A percentile compares a stretch with the other conserved stretches of the same genome.
phyloP scores from a whole-genome alignment of 164 flowering plant species.

The Vitis cinerea region DNA sequence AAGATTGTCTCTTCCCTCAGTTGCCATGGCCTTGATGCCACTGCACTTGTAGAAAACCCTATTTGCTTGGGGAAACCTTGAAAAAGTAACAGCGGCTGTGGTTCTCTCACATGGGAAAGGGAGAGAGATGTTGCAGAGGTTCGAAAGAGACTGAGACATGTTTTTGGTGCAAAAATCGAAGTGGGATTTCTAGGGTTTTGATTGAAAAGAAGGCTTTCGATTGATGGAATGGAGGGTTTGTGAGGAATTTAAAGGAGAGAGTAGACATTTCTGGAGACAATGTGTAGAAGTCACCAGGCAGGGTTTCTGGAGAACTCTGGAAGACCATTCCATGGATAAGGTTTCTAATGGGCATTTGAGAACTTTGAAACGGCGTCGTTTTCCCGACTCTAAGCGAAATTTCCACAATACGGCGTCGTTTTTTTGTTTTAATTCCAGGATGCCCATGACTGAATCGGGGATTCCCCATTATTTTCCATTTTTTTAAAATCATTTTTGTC shows the following conservation, averaged over 20 bases:
- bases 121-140: slow-evolving; percentile 21
- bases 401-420: not conserved
- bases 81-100: slow-evolving; percentile 2
- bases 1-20: slow-evolving; percentile 43
- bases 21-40: slow-evolving; percentile 37
- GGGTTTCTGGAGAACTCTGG: slow-evolving; percentile 11
- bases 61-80: slow-evolving; percentile 3
- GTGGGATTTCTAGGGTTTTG: not conserved
- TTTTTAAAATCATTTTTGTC: too few species aligned
- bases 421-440: too few species aligned
- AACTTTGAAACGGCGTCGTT: not conserved
- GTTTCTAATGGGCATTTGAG: not conserved
- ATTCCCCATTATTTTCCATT: too few species aligned
- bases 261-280: slow-evolving; percentile 17
- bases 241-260: slow-evolving; percentile 7
- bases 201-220: not conserved
- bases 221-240: not conserved
- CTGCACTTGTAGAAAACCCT: not conserved
- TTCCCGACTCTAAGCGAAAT: not conserved
- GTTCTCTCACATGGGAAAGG: slow-evolving; percentile 20
- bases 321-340: not conserved
- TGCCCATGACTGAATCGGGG: too few species aligned
- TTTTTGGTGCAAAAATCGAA: not conserved
- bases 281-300: slow-evolving; percentile 16
- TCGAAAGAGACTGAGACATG: slow-evolving; percentile 37